A percentile compares a stretch with the other conserved stretches of the same genome.
Evolutionary conservation across 2,329 filamentous ascomycete species (phyloP).

Genomic region (Colletotrichum sojae): DNA sequence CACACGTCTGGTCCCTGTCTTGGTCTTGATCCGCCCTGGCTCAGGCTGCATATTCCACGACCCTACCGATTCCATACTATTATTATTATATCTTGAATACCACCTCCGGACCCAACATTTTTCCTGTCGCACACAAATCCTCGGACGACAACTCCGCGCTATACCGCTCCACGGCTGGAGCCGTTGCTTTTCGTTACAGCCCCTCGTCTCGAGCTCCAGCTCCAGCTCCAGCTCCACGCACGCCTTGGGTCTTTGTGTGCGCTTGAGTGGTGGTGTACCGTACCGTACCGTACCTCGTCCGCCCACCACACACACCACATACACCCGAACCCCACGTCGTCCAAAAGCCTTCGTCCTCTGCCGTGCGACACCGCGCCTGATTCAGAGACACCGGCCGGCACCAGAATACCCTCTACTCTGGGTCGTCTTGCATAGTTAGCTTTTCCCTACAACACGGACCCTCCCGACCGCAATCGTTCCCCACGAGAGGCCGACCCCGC

Average conservation of each 20-base stretch:
- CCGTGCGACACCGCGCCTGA: constrained; percentile 27
- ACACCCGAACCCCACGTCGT: constrained; percentile 20
- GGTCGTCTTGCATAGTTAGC: constrained; percentile 30
- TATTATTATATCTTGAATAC: constrained; percentile 40
- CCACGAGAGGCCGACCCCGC: constrained; percentile 20
- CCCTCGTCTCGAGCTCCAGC: constrained; percentile 32
- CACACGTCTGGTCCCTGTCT: constrained; percentile 29
- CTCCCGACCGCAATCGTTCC: not conserved
- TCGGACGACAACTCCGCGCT: constrained; percentile 31
- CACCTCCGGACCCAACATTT: constrained; percentile 27
- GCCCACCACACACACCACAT: constrained; percentile 33
- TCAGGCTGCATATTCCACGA: constrained; percentile 37
- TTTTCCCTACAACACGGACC: constrained; percentile 9
- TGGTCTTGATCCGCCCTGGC: constrained; percentile 36
- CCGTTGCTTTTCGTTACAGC: constrained; percentile 20
- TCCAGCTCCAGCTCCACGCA: constrained; percentile 21
- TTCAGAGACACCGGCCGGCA: constrained; percentile 10
- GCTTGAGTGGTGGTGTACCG: constrained; percentile 24
- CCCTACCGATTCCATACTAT: constrained; percentile 26
- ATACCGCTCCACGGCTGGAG: constrained; percentile 37
- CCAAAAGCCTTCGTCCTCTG: constrained; percentile 18
- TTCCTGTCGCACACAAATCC: constrained; percentile 25
- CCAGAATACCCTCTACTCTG: constrained; percentile 4
- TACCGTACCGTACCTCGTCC: constrained; percentile 27
- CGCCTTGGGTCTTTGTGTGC: constrained; percentile 19